Conservation (phyloP, 495 filamentous ascomycete species). For the Lentithecium fluviatile region DNA sequence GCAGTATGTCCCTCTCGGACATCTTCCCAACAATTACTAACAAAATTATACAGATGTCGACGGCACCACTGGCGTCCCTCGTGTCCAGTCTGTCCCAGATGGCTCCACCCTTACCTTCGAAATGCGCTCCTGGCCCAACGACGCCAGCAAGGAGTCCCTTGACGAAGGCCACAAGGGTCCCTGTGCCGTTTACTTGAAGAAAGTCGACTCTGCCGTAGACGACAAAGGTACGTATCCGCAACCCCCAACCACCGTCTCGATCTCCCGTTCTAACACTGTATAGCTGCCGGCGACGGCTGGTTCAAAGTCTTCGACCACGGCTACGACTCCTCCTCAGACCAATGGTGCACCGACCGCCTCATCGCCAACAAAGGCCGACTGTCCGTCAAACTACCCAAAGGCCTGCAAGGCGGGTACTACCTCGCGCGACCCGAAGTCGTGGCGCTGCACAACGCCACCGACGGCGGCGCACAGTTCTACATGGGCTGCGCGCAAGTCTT, state of each 20-base stretch:
- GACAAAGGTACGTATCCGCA: conserved; percentile 23
- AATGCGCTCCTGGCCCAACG: conserved; percentile 62
- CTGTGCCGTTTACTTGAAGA: conserved; percentile 72
- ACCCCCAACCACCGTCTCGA: too few relatives aligned
- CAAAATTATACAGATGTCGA: conserved; percentile 50
- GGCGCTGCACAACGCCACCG: conserved; percentile 63
- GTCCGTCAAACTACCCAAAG: conserved; percentile 57
- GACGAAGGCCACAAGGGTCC: conserved; percentile 67
- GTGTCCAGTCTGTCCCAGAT: conserved; percentile 55
- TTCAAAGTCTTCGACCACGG: conserved; percentile 76
- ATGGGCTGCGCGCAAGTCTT: conserved; percentile 70
- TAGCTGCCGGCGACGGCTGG: conserved; percentile 62
- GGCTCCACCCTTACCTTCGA: conserved; percentile 60
- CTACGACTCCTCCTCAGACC: conserved; percentile 51
- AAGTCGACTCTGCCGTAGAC: conserved; percentile 39
- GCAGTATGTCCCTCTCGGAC: conserved; percentile 51
- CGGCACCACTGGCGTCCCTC: conserved; percentile 56
- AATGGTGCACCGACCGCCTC: conserved; percentile 69
- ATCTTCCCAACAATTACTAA: neutral
- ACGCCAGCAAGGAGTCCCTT: conserved; percentile 53
- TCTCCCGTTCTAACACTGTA: neutral
- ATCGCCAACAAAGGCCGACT: conserved; percentile 64
- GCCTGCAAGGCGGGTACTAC: conserved; percentile 64
- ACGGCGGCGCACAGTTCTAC: conserved; percentile 63
- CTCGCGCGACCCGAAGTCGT: conserved; percentile 66